Percentiles rank a stretch among this genome's conserved stretches.
These are phyloP conservation scores for Eucalyptus pumila DNA, from an alignment of 345 rosid species.

Conservation along the genomic window DNA sequence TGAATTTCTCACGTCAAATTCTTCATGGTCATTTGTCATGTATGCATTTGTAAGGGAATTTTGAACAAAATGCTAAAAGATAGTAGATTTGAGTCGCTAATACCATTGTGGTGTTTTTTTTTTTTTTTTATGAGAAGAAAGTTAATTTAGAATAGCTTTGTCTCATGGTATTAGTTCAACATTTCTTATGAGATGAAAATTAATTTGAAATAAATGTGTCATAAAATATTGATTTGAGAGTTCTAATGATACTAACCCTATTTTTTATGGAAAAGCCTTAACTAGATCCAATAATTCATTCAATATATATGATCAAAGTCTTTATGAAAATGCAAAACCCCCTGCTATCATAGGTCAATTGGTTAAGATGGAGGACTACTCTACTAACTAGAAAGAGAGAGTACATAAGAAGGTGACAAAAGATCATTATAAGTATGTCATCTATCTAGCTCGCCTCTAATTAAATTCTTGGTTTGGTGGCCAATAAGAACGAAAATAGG, in stretches of 20 bases:
- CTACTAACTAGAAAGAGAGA: background rate
- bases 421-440: background rate
- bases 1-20: background rate
- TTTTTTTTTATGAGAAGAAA: background rate
- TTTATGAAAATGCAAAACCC: background rate
- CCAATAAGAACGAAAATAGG: background rate
- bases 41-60: background rate
- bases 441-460: background rate
- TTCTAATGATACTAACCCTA: background rate
- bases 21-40: background rate
- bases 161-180: background rate
- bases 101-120: background rate
- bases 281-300: background rate
- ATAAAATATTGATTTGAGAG: background rate
- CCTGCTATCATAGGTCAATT: background rate
- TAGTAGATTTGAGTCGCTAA: background rate
- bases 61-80: background rate
- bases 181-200: background rate
- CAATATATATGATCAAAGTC: background rate
- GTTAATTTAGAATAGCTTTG: background rate
- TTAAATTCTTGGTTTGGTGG: background rate
- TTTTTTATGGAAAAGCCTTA: background rate
- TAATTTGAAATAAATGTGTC: background rate
- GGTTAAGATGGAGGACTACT: background rate
- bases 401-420: background rate